Evolutionary conservation across 768 basidiomycete species (phyloP).

Genomic region (Lentinula boryana): DNA sequence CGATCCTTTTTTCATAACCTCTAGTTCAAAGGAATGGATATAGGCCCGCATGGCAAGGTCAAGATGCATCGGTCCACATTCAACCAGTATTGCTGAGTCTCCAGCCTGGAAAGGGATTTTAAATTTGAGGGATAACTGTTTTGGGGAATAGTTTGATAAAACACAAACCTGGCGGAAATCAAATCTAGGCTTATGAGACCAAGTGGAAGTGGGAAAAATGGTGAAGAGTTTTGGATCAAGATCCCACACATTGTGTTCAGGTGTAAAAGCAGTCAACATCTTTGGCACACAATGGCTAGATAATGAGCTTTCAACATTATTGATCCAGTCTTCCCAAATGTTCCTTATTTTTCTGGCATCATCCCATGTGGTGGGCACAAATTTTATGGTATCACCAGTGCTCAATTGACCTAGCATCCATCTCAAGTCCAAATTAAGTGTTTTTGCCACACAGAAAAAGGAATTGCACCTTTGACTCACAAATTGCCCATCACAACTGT

Average conservation of each 20-base stretch:
- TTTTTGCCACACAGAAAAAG: not conserved
- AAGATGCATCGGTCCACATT: constrained; percentile 51
- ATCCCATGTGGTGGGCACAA: constrained; percentile 42
- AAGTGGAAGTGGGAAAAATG: constrained; percentile 11
- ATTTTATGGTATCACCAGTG: constrained; percentile 49
- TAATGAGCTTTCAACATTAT: not conserved
- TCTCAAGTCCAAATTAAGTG: constrained; percentile 19
- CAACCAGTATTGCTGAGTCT: constrained; percentile 56
- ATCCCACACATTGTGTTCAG: constrained; percentile 9
- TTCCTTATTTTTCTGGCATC: constrained; percentile 25
- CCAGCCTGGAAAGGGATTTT: constrained; percentile 37
- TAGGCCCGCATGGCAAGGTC: constrained; percentile 49
- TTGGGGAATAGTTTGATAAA: not conserved
- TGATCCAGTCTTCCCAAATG: not conserved
- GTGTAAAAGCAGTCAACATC: not conserved
- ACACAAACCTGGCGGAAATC: constrained; percentile 49
- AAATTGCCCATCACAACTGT: constrained; percentile 45
- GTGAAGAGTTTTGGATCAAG: constrained; percentile 32
- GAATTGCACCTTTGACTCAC: constrained; percentile 23
- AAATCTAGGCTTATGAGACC: constrained; percentile 21
- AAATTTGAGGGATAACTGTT: too few species aligned
- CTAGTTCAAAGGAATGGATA: constrained; percentile 49
- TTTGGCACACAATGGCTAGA: not conserved
- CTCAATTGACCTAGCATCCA: constrained; percentile 67
- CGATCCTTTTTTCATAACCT: constrained; percentile 24